Evolutionary conservation across 163 green algal species (phyloP).

Genomic region (Trebouxiophyceae sp.): DNA sequence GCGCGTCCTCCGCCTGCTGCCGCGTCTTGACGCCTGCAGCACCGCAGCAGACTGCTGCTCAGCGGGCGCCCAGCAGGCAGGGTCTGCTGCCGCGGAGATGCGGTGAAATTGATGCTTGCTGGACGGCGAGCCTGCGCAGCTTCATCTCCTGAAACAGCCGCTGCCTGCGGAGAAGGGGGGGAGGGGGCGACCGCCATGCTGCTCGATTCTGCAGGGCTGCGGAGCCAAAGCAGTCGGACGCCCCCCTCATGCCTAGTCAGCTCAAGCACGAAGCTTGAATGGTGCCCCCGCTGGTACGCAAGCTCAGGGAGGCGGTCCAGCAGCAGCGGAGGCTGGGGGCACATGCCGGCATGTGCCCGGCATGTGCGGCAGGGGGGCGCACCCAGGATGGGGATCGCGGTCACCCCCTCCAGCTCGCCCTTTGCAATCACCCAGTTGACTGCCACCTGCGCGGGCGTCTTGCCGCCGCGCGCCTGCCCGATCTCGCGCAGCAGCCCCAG

Average conservation of each 20-base stretch:
- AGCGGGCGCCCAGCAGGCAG: neutral
- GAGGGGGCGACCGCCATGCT: no score
- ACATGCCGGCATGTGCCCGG: neutral
- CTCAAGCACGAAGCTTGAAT: no score
- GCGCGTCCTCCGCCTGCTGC: constrained; percentile 22
- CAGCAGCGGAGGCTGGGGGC: neutral
- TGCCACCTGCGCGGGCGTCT: constrained; percentile 44
- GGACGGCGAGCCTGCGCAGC: neutral
- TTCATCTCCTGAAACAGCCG: no score
- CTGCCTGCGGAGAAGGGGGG: no score
- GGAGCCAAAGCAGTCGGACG: no score
- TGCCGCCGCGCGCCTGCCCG: constrained; percentile 36
- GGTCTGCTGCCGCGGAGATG: neutral
- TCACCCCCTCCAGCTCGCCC: constrained; percentile 16
- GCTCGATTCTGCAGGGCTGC: no score
- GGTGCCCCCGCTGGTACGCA: no score
- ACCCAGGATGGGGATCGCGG: constrained; percentile 69
- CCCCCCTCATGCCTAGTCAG: no score
- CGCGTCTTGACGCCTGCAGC: neutral
- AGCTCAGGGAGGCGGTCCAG: neutral
- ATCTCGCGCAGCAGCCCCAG: constrained; percentile 53
- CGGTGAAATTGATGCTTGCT: neutral
- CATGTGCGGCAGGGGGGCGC: neutral
- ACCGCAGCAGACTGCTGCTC: neutral
- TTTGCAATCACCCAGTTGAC: constrained; percentile 86